Base-by-base conservation (phyloP, 2,329 filamentous ascomycete genomes). In the Hypoxylon sp. region DNA sequence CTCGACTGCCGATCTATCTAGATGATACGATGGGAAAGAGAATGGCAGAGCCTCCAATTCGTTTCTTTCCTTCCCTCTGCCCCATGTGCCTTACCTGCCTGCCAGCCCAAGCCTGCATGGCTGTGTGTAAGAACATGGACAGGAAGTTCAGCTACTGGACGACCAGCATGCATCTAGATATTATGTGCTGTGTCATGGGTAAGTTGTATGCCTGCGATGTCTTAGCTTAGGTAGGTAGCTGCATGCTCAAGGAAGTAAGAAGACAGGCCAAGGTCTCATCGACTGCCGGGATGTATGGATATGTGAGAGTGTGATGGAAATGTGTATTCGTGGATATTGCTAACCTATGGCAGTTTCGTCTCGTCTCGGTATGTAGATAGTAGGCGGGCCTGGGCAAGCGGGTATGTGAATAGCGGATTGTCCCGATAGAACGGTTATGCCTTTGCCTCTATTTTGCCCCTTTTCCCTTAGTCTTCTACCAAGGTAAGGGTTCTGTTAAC, bases 361-460 rank as follows among this genome's bases (percentile, higher is more conserved):
- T 7, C 7, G 24, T 7, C 24, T 26, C 7, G 24, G 24, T 26
- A 4, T 4, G 24, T 26, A 26, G 24, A 7, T 26, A 26, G 7
- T 26, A 26, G 24, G 24, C 24, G 24, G 24, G 24, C 24, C 24
- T 26, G 7, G 24, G 24, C 24, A 26, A 7, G 24, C 24, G 4
- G 24, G 24, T 37, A 52, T 17, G n/a, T 20, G 24, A 30, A 39
- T 52, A 51, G 59, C 65, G 65, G 58, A 24, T 53, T 67, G 59
- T 65, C 59, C 65, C 65, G 65, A 55, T 62, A 65, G 51, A 13
- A 28, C 61, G 61, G 61, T 41, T 54, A 41, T 10, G 3, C 32
- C 32, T n/a, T 37, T 4, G 32, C 32, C n/a, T 39, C 37, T 15
- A 15, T n/a, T 8, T 41, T 20, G 37, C 17, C 8, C 24, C 52